Base-by-base conservation (phyloP, 164 flowering plant genomes). In the Sedum album region DNA sequence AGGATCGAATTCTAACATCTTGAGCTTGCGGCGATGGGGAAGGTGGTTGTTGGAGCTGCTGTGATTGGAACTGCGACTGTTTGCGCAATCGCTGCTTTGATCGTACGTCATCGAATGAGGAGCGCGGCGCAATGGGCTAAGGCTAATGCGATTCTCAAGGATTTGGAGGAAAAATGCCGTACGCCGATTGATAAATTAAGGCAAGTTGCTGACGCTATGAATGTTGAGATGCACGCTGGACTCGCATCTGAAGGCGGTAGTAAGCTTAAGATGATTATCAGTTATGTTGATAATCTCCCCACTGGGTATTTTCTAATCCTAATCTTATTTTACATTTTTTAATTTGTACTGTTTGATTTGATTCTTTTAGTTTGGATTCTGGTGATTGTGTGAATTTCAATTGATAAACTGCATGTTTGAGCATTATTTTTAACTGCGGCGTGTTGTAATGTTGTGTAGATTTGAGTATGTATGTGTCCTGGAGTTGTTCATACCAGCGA, bases 221-320 rank as follows among this genome's bases (percentile, higher is more conserved):
- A 86, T 9, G 97, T 87, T n/a, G 99, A 94, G 85, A 94, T 94
- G 99, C 96, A 86, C 66, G 97, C 96, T 13, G 99, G 99, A 11
- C 84, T 94, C 35, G 97, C 96, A 1, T 91, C 97, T 6, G 99
- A 94, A 60, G 95, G 93, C 17, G 96, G 96, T 1, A 91, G 96
- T 73, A 91, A 90, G 82, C 93, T 94, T 71, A 94, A 91, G 86
- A 94, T 94, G 99, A 72, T 94, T 30, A 88, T 91, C 69, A 89
- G 95, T 84, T 90, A 82, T 69, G 96, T 88, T 11, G 95, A 94
- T 46, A 91, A 85, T 75, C 96, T 94, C 31, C 97, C 99, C 15
- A 79, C 90, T 18, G 98, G 98, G 98, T 93, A 4, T 39, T 14
- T 8, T 42, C 46, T n/a, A n/a, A n/a, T n/a, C n/a, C n/a, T n/a